Conservation (phyloP, 129 eudicot genomes). For the Saussurea involucrata region DNA sequence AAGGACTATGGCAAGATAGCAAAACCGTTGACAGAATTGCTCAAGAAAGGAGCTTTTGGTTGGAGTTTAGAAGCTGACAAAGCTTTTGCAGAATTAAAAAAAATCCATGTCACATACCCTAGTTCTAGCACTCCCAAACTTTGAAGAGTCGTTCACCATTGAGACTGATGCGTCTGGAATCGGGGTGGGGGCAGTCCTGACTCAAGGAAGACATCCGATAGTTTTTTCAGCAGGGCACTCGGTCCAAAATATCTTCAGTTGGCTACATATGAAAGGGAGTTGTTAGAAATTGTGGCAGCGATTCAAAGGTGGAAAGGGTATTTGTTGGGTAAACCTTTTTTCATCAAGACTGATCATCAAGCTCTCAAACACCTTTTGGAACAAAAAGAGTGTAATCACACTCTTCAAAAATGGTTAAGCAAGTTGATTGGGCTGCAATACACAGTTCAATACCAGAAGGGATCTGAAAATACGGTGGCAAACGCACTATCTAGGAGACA, state of each 20-base stretch:
- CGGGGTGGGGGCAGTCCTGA: slow-evolving; percentile 5
- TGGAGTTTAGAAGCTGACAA: background rate
- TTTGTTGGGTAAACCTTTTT: too few species aligned
- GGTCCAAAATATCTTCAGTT: too few species aligned
- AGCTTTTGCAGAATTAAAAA: background rate
- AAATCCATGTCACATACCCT: background rate
- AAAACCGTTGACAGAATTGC: slow-evolving; percentile 1
- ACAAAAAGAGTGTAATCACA: too few species aligned
- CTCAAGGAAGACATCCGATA: background rate
- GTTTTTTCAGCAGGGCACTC: too few species aligned
- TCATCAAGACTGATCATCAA: too few species aligned
- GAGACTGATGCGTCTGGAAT: background rate
- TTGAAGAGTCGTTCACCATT: background rate
- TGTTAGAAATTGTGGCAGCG: too few species aligned
- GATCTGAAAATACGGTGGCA: background rate
- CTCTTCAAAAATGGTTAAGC: too few species aligned
- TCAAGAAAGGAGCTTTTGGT: background rate
- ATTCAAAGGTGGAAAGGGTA: too few species aligned
- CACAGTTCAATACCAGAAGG: background rate
- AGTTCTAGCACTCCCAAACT: slow-evolving; percentile 13
- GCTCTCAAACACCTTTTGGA: too few species aligned
- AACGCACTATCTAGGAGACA: background rate
- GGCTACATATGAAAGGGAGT: too few species aligned
- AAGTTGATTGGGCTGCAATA: too few species aligned
- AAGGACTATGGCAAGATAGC: background rate